Percentiles rank a stretch among this genome's conserved stretches.
These are phyloP conservation scores for Fallopia convolvulus DNA, from an alignment of 148 eudicot genomes.

Conservation along the genomic window DNA sequence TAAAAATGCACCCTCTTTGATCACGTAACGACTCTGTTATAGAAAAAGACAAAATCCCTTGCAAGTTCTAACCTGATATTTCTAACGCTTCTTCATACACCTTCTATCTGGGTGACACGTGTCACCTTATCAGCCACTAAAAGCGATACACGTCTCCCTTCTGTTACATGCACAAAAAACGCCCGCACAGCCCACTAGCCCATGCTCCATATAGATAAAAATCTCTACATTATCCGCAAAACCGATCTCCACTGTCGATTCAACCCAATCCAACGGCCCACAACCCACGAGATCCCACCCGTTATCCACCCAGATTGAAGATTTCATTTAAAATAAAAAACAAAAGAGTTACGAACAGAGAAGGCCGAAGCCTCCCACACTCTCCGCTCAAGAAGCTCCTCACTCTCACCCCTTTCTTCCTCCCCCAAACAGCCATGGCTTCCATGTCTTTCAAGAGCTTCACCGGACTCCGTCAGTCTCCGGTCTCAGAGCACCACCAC, in stretches of 20 bases:
- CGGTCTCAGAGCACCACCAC: constrained; percentile 30
- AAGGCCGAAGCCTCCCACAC: constrained; percentile 8
- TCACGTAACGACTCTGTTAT: not conserved
- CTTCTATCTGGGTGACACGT: not conserved
- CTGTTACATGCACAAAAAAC: not conserved
- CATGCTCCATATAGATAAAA: not conserved
- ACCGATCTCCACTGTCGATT: constrained; percentile 37
- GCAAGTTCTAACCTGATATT: not conserved
- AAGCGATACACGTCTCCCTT: not conserved
- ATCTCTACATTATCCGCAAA: constrained; percentile 29
- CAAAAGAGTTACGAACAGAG: not conserved
- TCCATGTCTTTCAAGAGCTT: constrained; percentile 74
- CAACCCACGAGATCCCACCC: constrained; percentile 29
- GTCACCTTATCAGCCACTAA: not conserved
- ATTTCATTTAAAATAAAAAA: not conserved
- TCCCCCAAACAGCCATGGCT: constrained; percentile 34
- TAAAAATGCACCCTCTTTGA: not conserved
- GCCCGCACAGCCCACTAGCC: not conserved
- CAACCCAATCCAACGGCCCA: constrained; percentile 38
- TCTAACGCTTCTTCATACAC: not conserved
- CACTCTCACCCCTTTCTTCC: not conserved
- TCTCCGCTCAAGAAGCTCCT: not conserved
- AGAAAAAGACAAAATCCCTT: too few relatives aligned
- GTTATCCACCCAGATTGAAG: constrained; percentile 32
- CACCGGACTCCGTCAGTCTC: constrained; percentile 64